A percentile compares a stretch with the other conserved stretches of the same genome.
phyloP scores from a whole-genome alignment of 345 rosid genomes.

The Populus deltoides region DNA sequence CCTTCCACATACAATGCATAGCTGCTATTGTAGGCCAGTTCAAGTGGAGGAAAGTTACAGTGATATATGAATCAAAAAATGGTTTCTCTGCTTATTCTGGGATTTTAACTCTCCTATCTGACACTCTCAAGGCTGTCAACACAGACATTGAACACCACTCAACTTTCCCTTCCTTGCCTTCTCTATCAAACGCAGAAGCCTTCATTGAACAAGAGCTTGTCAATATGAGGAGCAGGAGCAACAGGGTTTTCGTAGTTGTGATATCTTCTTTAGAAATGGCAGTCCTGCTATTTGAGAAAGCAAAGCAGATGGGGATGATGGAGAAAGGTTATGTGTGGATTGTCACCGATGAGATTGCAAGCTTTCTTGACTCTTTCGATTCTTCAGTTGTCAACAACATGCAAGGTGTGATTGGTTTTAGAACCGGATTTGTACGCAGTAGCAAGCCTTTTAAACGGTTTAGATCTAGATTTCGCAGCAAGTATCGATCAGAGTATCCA shows the following conservation, averaged over 20 bases:
- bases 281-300: slow-evolving; percentile 25
- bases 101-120: slow-evolving; percentile 22
- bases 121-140: slow-evolving; percentile 16
- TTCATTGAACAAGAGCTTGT: slow-evolving; percentile 8
- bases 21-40: slow-evolving; percentile 23
- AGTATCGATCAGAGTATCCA: slow-evolving; percentile 16
- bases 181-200: neutral
- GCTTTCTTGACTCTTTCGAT: slow-evolving; percentile 17
- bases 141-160: slow-evolving; percentile 13
- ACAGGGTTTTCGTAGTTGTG: slow-evolving; percentile 20
- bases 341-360: slow-evolving; percentile 22
- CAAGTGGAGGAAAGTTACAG: slow-evolving; percentile 28
- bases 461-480: slow-evolving; percentile 12
- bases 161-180: slow-evolving; percentile 13
- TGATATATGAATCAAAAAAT: slow-evolving; percentile 11
- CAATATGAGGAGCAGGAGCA: slow-evolving; percentile 11
- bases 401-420: slow-evolving; percentile 33
- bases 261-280: slow-evolving; percentile 15
- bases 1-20: slow-evolving; percentile 16
- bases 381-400: slow-evolving; percentile 18
- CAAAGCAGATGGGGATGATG: slow-evolving; percentile 34
- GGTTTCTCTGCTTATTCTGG: slow-evolving; percentile 16
- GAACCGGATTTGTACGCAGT: slow-evolving; percentile 9
- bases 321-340: slow-evolving; percentile 33
- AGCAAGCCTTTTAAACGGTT: slow-evolving; percentile 5